Evolutionary conservation across 495 filamentous ascomycete species (phyloP).

Genomic region (Talaromyces adpressus): DNA sequence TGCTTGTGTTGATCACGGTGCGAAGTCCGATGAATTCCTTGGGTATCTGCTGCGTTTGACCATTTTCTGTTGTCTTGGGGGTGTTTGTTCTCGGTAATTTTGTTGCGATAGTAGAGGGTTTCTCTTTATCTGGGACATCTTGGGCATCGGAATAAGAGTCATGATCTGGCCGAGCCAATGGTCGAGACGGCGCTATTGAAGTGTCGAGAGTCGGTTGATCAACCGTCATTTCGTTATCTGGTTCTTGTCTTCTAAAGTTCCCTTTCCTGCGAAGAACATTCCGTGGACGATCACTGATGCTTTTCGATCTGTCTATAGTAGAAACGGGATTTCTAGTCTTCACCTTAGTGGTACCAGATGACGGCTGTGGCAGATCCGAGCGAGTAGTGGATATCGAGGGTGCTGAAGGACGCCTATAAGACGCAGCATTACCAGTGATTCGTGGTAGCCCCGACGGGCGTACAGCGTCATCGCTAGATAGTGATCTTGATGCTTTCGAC

Average conservation of each 20-base stretch:
- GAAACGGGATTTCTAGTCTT: conserved; percentile 10
- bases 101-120: not conserved
- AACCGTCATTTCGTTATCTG: not conserved
- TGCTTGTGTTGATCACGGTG: conserved; percentile 45
- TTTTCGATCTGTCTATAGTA: not conserved
- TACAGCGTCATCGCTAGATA: conserved; percentile 15
- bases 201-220: not conserved
- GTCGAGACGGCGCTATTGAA: not conserved
- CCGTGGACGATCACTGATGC: conserved; percentile 22
- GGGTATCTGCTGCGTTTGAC: conserved; percentile 22
- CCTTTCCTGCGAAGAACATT: conserved; percentile 39
- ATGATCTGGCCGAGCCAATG: not conserved
- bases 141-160: not conserved
- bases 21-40: conserved; percentile 38
- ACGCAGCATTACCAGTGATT: conserved; percentile 17
- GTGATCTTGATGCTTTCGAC: conserved; percentile 16
- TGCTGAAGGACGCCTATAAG: conserved; percentile 8
- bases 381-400: conserved; percentile 9
- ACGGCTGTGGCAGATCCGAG: conserved; percentile 12
- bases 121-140: not conserved
- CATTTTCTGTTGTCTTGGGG: conserved; percentile 12
- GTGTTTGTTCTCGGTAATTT: conserved; percentile 7
- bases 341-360: conserved; percentile 7
- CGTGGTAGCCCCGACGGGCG: conserved; percentile 28
- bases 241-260: conserved; percentile 4